Conservation (phyloP, 345 rosid species). For the Fremontodendron californicum region DNA sequence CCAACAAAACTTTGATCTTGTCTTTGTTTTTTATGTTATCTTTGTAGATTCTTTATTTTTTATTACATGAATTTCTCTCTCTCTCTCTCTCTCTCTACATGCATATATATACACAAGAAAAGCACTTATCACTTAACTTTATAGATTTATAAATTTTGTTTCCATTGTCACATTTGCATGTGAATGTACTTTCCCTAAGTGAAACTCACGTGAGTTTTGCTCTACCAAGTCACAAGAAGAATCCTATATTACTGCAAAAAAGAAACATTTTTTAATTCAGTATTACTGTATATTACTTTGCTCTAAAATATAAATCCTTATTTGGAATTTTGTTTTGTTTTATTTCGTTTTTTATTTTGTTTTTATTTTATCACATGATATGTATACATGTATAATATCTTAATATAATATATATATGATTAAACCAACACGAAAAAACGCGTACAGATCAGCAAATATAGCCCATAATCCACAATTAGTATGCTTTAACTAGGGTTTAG, state of each 20-base stretch:
- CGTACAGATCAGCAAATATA: no score
- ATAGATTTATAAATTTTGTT: constrained; percentile 28
- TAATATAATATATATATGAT: no score
- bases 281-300: constrained; percentile 17
- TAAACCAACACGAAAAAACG: no score
- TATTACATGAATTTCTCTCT: not conserved
- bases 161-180: constrained; percentile 44
- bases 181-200: constrained; percentile 56
- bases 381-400: no score
- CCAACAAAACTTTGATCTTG: not conserved
- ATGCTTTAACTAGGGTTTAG: not conserved
- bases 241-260: no score
- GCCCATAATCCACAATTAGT: not conserved
- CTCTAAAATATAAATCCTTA: constrained; percentile 21
- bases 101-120: constrained; percentile 1
- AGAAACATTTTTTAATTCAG: constrained; percentile 40
- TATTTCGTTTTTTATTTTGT: no score
- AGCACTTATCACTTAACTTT: constrained; percentile 21
- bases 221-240: constrained; percentile 32
- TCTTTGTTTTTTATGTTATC: constrained; percentile 1
- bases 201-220: constrained; percentile 44
- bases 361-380: constrained; percentile 34
- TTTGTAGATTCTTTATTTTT: constrained; percentile 6
- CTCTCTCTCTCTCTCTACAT: not conserved
- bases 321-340: constrained; percentile 23